Evolutionary conservation across 257 asterid species (phyloP).

Genomic region (Echium plantagineum): DNA sequence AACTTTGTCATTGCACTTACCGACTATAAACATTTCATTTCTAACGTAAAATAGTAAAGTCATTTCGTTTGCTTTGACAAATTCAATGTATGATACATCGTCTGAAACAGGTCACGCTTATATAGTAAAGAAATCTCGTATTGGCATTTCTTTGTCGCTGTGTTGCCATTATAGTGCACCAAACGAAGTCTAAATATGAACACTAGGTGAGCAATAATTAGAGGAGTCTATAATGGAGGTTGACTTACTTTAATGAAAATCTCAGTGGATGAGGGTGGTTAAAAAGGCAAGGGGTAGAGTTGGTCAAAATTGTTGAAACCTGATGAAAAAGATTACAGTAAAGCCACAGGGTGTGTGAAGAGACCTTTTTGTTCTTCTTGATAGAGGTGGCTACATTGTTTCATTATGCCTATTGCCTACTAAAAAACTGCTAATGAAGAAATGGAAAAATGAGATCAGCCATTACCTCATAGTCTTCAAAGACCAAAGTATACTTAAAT

Average conservation of each 20-base stretch:
- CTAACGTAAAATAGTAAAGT: too few species aligned
- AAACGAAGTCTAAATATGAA: too few species aligned
- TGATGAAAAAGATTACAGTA: background rate
- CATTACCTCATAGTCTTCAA: background rate
- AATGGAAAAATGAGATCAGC: slow-evolving; percentile 5
- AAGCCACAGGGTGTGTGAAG: slow-evolving; percentile 31
- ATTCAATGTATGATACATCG: too few species aligned
- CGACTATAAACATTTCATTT: too few species aligned
- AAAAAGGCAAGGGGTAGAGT: slow-evolving; percentile 18
- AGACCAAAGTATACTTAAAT: too few species aligned
- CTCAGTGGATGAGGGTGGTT: slow-evolving; percentile 60
- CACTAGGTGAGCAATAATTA: slow-evolving; percentile 22
- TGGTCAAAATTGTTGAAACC: slow-evolving; percentile 8
- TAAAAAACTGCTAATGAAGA: slow-evolving; percentile 8
- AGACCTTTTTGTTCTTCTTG: slow-evolving; percentile 5
- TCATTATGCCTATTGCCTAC: slow-evolving; percentile 2
- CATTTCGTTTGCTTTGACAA: too few species aligned
- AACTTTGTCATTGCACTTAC: too few species aligned
- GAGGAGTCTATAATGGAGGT: slow-evolving; percentile 8
- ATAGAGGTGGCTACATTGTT: slow-evolving; percentile 3
- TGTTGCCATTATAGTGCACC: too few species aligned
- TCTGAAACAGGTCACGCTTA: too few species aligned
- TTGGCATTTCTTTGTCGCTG: too few species aligned
- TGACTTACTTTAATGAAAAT: slow-evolving; percentile 34
- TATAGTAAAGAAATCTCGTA: too few species aligned